Conservation (phyloP, 2,329 filamentous ascomycete species). For the Colletotrichum somersetense region DNA sequence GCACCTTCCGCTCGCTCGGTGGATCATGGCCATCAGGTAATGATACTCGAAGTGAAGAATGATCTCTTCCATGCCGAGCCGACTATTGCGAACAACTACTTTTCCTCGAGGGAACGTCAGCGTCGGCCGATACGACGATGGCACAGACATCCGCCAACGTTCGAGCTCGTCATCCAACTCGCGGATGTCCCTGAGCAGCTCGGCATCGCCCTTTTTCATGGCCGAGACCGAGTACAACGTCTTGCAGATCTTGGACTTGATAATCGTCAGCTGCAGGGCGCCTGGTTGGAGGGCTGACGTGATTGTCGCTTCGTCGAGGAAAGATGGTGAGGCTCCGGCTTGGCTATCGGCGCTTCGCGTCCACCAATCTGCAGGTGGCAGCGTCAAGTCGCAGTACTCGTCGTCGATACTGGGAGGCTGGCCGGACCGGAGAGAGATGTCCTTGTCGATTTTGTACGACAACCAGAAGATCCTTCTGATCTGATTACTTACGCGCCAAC, state of each 20-base stretch:
- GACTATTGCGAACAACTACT: conserved; percentile 44
- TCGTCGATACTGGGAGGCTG: conserved; percentile 65
- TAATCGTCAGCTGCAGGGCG: conserved; percentile 62
- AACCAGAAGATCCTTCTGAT: conserved; percentile 65
- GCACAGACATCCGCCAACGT: conserved; percentile 64
- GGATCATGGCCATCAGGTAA: conserved; percentile 66
- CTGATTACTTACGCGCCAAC: conserved; percentile 49
- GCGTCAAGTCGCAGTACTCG: conserved; percentile 64
- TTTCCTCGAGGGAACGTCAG: conserved; percentile 56
- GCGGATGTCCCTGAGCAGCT: conserved; percentile 66
- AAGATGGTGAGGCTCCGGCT: conserved; percentile 26
- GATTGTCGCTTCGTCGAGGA: conserved; percentile 29
- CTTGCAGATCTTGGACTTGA: conserved; percentile 64
- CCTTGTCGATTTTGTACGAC: conserved; percentile 67
- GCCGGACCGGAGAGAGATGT: conserved; percentile 65
- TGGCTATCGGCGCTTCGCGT: conserved; percentile 44
- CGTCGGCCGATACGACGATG: conserved; percentile 58
- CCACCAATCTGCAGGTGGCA: conserved; percentile 55
- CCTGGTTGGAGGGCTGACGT: conserved; percentile 55
- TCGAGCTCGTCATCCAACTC: conserved; percentile 70
- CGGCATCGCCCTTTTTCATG: conserved; percentile 64
- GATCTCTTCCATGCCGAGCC: conserved; percentile 61
- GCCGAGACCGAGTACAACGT: conserved; percentile 64
- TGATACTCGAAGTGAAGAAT: conserved; percentile 68
- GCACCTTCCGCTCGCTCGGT: conserved; percentile 66